These are phyloP conservation scores for Coemansia sp. DNA, from an alignment of 192 early-diverging fungal genomes.

Conservation along the genomic window DNA sequence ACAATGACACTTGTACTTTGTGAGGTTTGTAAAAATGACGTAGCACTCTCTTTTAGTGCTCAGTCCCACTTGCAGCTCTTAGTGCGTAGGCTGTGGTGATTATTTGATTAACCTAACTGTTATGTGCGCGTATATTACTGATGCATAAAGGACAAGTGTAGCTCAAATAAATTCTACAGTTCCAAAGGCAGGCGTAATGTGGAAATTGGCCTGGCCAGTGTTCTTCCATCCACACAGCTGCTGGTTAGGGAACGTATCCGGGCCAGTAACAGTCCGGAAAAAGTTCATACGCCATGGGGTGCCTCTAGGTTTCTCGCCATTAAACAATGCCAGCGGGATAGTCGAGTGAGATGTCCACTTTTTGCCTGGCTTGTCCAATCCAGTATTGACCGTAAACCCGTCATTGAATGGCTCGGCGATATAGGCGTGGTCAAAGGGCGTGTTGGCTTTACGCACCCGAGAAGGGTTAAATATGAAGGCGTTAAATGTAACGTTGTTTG, in stretches of 20 bases:
- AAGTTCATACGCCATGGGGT: constrained; percentile 56
- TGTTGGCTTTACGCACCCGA: constrained; percentile 20
- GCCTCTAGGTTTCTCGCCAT: constrained; percentile 47
- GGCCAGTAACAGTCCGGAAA: constrained; percentile 49
- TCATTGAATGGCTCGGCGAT: constrained; percentile 47
- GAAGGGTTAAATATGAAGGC: constrained; percentile 54
- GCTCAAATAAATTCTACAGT: constrained; percentile 14
- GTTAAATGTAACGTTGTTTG: constrained; percentile 55
- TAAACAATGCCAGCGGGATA: constrained; percentile 54
- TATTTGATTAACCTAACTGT: no score
- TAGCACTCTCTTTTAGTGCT: no score
- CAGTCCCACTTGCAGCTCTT: no score
- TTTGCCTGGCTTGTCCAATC: constrained; percentile 25
- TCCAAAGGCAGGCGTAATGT: constrained; percentile 49
- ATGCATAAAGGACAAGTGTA: not conserved
- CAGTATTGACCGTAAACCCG: constrained; percentile 41
- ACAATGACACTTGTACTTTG: no score
- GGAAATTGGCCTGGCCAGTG: constrained; percentile 46
- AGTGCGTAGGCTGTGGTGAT: no score
- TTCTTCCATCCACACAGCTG: constrained; percentile 56
- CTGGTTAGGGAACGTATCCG: constrained; percentile 41
- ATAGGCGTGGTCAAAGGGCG: constrained; percentile 53
- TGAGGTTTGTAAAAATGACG: no score
- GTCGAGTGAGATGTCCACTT: constrained; percentile 29
- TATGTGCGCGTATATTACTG: not conserved